Conservation (phyloP, 225 moss, liverwort and hornwort genomes). For the Asterella californica region DNA sequence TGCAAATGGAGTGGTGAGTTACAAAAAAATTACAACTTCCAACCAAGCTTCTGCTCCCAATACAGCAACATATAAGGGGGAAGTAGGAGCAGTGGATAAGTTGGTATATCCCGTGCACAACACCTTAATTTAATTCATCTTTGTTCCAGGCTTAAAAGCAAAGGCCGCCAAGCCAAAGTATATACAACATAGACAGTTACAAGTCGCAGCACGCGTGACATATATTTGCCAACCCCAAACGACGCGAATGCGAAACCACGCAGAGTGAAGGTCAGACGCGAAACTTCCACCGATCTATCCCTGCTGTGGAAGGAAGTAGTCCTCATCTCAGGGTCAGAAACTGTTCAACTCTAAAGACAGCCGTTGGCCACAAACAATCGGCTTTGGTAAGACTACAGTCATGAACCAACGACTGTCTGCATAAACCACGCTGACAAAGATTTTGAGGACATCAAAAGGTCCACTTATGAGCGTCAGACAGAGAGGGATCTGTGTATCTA, state of each 20-base stretch:
- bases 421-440: background rate
- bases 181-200: slow-evolving; percentile 4
- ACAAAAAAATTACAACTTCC: too few species aligned
- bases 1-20: too few species aligned
- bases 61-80: too few species aligned
- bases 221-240: background rate
- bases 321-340: background rate
- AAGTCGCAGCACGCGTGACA: background rate
- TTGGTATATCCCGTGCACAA: too few species aligned
- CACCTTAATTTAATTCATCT: background rate
- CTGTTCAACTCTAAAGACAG: background rate
- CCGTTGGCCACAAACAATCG: background rate
- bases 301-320: background rate
- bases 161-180: background rate
- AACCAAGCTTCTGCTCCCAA: too few species aligned
- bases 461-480: too few species aligned
- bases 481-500: background rate
- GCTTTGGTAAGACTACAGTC: background rate
- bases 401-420: background rate
- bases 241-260: background rate
- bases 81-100: too few species aligned
- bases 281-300: background rate
- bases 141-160: background rate
- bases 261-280: background rate
- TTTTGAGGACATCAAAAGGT: background rate